Conservation (phyloP, 352 stramenopile species). For the Pythium rhizo-oryzae region DNA sequence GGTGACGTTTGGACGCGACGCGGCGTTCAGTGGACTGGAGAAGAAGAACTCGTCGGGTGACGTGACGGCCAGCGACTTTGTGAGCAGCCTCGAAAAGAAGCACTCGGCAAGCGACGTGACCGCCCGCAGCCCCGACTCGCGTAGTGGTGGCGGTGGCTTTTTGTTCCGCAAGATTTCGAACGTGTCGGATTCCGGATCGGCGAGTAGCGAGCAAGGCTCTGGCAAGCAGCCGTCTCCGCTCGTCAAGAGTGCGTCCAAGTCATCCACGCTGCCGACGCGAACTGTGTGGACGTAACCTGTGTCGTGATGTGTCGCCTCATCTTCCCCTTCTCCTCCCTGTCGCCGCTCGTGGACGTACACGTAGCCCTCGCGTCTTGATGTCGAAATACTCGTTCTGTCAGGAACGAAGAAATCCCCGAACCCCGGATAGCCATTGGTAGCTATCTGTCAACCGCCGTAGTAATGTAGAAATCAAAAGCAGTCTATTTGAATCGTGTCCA, state of each 20-base stretch:
- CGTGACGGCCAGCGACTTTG: slow-evolving; percentile 1
- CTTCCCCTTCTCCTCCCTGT: neutral
- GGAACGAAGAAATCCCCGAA: neutral
- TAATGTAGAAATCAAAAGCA: neutral
- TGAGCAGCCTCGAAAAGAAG: neutral
- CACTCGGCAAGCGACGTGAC: neutral
- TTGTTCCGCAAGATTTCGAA: slow-evolving; percentile 21
- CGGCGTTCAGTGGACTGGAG: slow-evolving; percentile 37
- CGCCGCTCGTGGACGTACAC: slow-evolving; percentile 1
- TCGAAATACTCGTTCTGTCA: neutral
- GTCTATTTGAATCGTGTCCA: slow-evolving; percentile 15
- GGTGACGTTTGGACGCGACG: slow-evolving; percentile 68
- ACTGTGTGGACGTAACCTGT: slow-evolving; percentile 24
- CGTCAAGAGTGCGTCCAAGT: slow-evolving; percentile 24
- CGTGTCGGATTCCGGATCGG: slow-evolving; percentile 15
- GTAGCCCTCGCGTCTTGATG: neutral
- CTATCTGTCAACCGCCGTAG: neutral
- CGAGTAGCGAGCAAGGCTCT: neutral
- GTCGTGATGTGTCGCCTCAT: neutral
- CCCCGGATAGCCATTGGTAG: neutral
- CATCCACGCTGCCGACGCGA: slow-evolving; percentile 27
- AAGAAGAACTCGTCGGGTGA: slow-evolving; percentile 24
- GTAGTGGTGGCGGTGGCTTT: slow-evolving; percentile 7
- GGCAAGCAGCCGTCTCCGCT: slow-evolving; percentile 9
- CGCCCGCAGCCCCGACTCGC: neutral